A percentile compares a stretch with the other conserved stretches of the same genome.
Conservation (phyloP, 441 rosid genomes). For the Isatis lusitanica region DNA sequence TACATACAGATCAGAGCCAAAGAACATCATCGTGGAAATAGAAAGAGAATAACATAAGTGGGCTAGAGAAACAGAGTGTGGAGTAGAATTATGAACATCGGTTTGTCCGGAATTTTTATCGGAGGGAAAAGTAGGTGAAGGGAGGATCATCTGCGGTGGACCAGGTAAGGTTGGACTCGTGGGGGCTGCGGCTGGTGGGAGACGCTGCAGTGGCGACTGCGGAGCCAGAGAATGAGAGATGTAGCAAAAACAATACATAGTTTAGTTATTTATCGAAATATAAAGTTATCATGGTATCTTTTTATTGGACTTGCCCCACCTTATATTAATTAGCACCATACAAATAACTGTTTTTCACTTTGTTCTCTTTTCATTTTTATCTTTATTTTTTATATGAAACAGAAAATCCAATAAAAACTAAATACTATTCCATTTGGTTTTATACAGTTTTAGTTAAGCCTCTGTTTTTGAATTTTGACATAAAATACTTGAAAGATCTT, state of each 20-base stretch:
- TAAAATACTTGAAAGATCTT: too few species aligned
- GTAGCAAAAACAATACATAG: neutral
- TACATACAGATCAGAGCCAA: constrained; percentile 27
- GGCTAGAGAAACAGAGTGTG: constrained; percentile 32
- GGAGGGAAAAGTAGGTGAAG: constrained; percentile 34
- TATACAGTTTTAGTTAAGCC: neutral
- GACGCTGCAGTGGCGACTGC: constrained; percentile 21
- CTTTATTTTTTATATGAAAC: neutral
- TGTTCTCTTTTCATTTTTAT: neutral
- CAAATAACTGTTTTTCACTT: neutral
- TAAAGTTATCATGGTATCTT: neutral
- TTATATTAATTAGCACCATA: neutral
- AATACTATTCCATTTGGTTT: neutral
- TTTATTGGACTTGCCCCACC: neutral
- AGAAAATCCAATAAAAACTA: neutral
- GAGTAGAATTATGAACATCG: constrained; percentile 35
- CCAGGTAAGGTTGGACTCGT: constrained; percentile 15
- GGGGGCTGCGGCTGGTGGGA: constrained; percentile 35
- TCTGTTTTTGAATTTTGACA: too few species aligned
- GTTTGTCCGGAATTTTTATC: constrained; percentile 38
- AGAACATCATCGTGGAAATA: constrained; percentile 11
- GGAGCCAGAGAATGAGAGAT: constrained; percentile 22
- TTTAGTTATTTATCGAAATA: neutral
- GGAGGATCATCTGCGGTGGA: constrained; percentile 35
- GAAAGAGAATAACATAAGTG: constrained; percentile 26